These are phyloP conservation scores for Pyrenochaeta sp. DNA, from an alignment of 2,329 filamentous ascomycete species.

Conservation along the genomic window DNA sequence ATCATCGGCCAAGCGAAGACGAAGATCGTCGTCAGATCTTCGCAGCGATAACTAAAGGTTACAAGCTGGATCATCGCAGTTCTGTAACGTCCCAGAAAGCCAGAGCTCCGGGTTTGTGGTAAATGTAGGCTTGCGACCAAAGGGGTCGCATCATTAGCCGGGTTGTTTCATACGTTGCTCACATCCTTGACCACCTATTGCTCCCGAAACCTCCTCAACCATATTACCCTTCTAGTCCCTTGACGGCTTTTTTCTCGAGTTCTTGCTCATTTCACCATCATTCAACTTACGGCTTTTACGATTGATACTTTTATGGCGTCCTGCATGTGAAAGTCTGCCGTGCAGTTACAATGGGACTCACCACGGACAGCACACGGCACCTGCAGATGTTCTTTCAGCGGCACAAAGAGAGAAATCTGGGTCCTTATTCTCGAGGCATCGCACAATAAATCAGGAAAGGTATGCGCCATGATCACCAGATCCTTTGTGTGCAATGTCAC, in stretches of 20 bases:
- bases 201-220: slow-evolving; percentile 17
- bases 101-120: slow-evolving; percentile 23
- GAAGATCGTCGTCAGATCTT: slow-evolving; percentile 13
- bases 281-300: background rate
- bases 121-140: slow-evolving; percentile 27
- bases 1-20: background rate
- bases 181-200: slow-evolving; percentile 21
- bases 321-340: slow-evolving; percentile 30
- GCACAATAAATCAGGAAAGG: slow-evolving; percentile 10
- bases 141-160: slow-evolving; percentile 42
- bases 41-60: slow-evolving; percentile 15
- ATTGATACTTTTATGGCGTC: slow-evolving; percentile 22
- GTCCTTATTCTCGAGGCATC: slow-evolving; percentile 20
- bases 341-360: slow-evolving; percentile 40
- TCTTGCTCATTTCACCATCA: slow-evolving; percentile 9
- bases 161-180: slow-evolving; percentile 39
- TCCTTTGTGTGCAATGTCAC: slow-evolving; percentile 5
- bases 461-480: slow-evolving; percentile 4
- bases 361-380: slow-evolving; percentile 27
- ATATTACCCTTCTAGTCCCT: slow-evolving; percentile 28
- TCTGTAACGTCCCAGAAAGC: slow-evolving; percentile 8
- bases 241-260: slow-evolving; percentile 8
- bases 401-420: slow-evolving; percentile 27
- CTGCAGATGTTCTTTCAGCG: slow-evolving; percentile 33
- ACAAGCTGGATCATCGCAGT: slow-evolving; percentile 12